Conservation (phyloP, 2,329 filamentous ascomycete species). For the Calonectria hongkongensis region DNA sequence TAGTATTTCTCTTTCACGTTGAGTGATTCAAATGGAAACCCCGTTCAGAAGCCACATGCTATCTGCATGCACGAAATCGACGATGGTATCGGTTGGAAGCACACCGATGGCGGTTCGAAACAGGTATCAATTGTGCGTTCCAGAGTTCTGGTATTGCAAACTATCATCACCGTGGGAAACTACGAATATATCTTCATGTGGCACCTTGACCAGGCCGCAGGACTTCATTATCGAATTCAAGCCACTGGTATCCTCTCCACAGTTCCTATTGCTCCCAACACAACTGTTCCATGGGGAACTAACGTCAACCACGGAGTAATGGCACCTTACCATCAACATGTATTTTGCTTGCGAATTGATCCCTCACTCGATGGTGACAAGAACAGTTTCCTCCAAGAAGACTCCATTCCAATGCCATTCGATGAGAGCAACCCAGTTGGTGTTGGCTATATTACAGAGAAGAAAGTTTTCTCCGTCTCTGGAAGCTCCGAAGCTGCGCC, state of each 20-base stretch:
- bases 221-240: conserved; percentile 35
- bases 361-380: conserved; percentile 38
- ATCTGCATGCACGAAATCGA: conserved; percentile 83
- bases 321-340: conserved; percentile 40
- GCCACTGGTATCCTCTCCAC: conserved; percentile 41
- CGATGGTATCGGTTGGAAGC: conserved; percentile 83
- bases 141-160: conserved; percentile 80
- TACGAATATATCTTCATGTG: conserved; percentile 24
- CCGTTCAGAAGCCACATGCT: conserved; percentile 72
- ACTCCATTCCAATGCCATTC: conserved; percentile 27
- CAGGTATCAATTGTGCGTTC: conserved; percentile 76
- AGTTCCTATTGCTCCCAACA: conserved; percentile 18
- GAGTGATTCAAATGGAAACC: conserved; percentile 71
- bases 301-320: conserved; percentile 37
- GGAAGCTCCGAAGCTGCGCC: conserved; percentile 27
- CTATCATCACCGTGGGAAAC: conserved; percentile 75
- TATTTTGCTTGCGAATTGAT: conserved; percentile 40
- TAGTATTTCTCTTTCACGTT: conserved; percentile 77
- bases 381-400: conserved; percentile 38
- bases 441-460: conserved; percentile 31
- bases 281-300: conserved; percentile 31
- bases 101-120: conserved; percentile 79
- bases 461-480: conserved; percentile 2
- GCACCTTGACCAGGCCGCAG: conserved; percentile 36
- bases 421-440: conserved; percentile 36